Base-by-base conservation (phyloP, 1,139 yeast genomes). In the Kluyveromyces sp. region DNA sequence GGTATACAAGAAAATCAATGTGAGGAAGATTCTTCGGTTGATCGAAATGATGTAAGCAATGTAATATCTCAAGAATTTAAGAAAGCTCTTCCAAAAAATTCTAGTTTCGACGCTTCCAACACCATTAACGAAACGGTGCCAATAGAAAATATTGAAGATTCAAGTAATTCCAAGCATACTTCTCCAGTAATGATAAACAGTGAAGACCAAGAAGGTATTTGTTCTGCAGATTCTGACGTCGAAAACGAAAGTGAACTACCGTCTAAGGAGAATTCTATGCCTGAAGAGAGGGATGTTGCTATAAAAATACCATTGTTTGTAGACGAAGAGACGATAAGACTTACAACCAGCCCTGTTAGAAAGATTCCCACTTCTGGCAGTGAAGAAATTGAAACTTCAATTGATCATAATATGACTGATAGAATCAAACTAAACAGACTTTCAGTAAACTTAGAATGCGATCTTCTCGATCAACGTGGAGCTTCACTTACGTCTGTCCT, bases 291-390 rank as follows among this genome's bases (percentile, higher is more conserved):
- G 7, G 39, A 21, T 15, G 29, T 6, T 8, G 25, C 15, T 10
- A 36, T 36, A 29, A 38, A 38, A 8, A 38, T 38, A 7, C 41
- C 41, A 7, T 25, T 38, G n/a, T 38, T 38, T n/a, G 25, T 38
- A 8, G 41, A 38, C 21, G 32, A 29, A 10, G 41, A 38, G 21
- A 38, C 41, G 15, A 38, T 38, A 29, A 7, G 41, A n/a, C 32
- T 38, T 4, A 25, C 41, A 6, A 38, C 41, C n/a, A 38, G 41
- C 30, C 41, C 41, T 7, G 34, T 38, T 26, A 21, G 39, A 34
- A 25, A 15, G n/a, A 34, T 15, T 10, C 5, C 36, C 7, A 6
- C 7, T 10, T 34, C 36, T 6, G 36, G 21, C 15, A 10, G 21
- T 7, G 36, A 34, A 6, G 5, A 15, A 6, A 10, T n/a, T 34